Conservation (phyloP, 495 filamentous ascomycete genomes). For the Penicillium turbatum region DNA sequence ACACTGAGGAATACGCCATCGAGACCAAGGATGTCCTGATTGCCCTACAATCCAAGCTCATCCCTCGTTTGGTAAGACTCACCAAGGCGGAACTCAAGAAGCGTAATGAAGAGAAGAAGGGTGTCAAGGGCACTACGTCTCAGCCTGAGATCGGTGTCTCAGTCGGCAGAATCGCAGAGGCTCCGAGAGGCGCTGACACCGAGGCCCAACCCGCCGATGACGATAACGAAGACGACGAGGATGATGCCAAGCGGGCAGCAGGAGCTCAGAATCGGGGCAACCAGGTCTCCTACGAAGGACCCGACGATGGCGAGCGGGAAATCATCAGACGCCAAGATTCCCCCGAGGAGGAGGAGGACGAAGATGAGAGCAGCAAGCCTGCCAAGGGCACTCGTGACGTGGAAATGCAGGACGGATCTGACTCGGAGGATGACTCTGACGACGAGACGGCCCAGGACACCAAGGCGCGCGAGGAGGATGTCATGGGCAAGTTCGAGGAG, state of each 20-base stretch:
- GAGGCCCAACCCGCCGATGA: slow-evolving; percentile 66
- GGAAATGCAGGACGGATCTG: slow-evolving; percentile 33
- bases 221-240: slow-evolving; percentile 71
- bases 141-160: slow-evolving; percentile 79
- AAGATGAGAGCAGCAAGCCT: slow-evolving; percentile 30
- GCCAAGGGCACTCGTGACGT: slow-evolving; percentile 18
- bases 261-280: slow-evolving; percentile 68
- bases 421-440: slow-evolving; percentile 29
- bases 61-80: slow-evolving; percentile 61
- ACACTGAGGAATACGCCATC: slow-evolving; percentile 80
- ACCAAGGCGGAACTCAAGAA: slow-evolving; percentile 75
- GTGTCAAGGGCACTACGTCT: slow-evolving; percentile 57
- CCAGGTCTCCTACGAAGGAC: slow-evolving; percentile 81
- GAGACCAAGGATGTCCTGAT: slow-evolving; percentile 65
- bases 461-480: slow-evolving; percentile 57
- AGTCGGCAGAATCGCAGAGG: slow-evolving; percentile 63
- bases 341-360: slow-evolving; percentile 41
- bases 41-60: slow-evolving; percentile 75
- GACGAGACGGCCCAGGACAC: slow-evolving; percentile 39
- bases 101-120: slow-evolving; percentile 60
- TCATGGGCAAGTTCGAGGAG: slow-evolving; percentile 59
- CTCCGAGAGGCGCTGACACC: slow-evolving; percentile 44
- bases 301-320: slow-evolving; percentile 84
- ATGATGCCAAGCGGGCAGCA: slow-evolving; percentile 80
- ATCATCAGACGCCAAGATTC: slow-evolving; percentile 51